phyloP scores from a whole-genome alignment of 768 basidiomycete genomes.

The Chalciporus pseudorubinellus region DNA sequence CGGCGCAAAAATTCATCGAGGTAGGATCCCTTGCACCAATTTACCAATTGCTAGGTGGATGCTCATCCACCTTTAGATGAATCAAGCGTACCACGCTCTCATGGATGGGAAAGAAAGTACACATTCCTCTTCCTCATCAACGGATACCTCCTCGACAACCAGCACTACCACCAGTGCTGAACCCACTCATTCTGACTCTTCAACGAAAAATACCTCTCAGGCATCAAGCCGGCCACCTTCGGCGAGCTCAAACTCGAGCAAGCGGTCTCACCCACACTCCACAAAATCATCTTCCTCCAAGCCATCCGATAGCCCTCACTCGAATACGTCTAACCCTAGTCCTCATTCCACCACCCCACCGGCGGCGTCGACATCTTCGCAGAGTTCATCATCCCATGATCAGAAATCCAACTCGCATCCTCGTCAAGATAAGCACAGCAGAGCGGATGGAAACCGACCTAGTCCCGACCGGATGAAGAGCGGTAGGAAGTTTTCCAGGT shows the following conservation, averaged over 20 bases:
- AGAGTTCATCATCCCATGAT: constrained; percentile 5
- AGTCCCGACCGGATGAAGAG: constrained; percentile 20
- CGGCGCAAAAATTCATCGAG: constrained; percentile 57
- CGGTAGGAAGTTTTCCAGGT: constrained; percentile 18
- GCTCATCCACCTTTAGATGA: constrained; percentile 37
- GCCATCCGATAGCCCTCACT: constrained; percentile 11
- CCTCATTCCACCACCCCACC: constrained; percentile 13
- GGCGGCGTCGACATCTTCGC: constrained; percentile 14
- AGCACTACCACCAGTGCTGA: constrained; percentile 16
- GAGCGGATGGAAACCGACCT: constrained; percentile 12
- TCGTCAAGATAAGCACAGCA: constrained; percentile 10
- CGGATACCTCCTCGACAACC: constrained; percentile 27
- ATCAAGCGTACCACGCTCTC: constrained; percentile 54
- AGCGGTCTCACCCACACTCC: constrained; percentile 12
- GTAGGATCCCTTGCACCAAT: constrained; percentile 33
- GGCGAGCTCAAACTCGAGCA: constrained; percentile 29
- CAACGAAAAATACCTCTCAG: constrained; percentile 20
- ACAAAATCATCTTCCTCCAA: constrained; percentile 9
- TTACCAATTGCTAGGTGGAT: neutral
- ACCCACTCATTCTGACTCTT: constrained; percentile 21
- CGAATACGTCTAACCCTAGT: constrained; percentile 10
- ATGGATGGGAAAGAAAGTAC: constrained; percentile 41
- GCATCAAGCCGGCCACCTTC: constrained; percentile 32
- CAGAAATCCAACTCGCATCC: constrained; percentile 16
- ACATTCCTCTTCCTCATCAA: constrained; percentile 27